Base-by-base conservation (phyloP, 1,139 yeast genomes). In the Lodderomyces beijingensis region DNA sequence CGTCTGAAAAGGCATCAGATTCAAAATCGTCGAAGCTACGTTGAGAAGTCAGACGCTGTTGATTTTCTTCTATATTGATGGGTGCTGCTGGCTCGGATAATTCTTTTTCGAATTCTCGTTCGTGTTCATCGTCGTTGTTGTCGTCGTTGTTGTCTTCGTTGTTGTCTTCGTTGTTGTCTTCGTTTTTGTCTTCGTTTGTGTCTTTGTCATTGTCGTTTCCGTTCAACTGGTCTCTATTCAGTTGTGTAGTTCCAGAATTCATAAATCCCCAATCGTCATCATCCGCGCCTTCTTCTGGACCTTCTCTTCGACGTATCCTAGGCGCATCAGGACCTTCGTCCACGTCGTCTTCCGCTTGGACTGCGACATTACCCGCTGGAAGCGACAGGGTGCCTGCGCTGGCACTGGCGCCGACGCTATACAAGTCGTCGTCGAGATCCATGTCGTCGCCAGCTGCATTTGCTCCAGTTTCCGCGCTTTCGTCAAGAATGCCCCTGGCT, bases 401-500 rank as follows among this genome's bases (percentile, higher is more conserved):
- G 25, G 11, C 13, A 23, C n/a, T 10, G 25, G 7, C 13, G n/a
- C 13, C 13, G 25, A 13, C 11, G 7, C 13, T 10, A 12, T 7
- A 6, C 10, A 10, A 23, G 5, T 13, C 17, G 4, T 26, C 29
- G 19, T 12, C 28, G 16, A 12, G n/a, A 30, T 18, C 8, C 23
- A 18, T 6, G 27, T 24, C 17, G 26, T 16, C 10, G 16, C 11
- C 10, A 23, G 14, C 59, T 11, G 24, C 28, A 8, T 9, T n/a
- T 17, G 27, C 25, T 18, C 11, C 27, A 10, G 13, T 17, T 13
- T 13, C n/a, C 5, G 22, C 22, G 20, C 26, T 33, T 9, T 45
- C 53, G 25, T 45, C 55, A 6, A 59, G 47, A 4, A 64, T 50
- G 2, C 72, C 73, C 40, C 53, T 51, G 14, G 52, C 56, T 5